Conservation (phyloP, 2,329 filamentous ascomycete genomes). For the Botryotinia convoluta region DNA sequence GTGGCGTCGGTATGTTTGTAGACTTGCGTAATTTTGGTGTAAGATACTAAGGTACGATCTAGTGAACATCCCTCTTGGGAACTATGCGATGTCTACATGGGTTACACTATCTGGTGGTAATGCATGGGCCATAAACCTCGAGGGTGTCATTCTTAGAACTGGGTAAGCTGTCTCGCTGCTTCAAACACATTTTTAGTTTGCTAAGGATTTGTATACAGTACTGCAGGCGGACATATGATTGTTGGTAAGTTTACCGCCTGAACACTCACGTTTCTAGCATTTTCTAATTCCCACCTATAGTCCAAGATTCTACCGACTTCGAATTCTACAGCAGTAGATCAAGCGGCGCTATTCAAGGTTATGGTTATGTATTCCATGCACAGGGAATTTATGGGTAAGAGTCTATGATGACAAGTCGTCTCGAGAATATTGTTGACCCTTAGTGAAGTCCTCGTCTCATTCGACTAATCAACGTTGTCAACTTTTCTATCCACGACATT, state of each 20-base stretch:
- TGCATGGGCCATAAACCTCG: constrained; percentile 50
- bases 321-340: constrained; percentile 53
- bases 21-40: neutral
- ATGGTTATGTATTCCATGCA: constrained; percentile 49
- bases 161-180: constrained; percentile 34
- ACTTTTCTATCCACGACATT: constrained; percentile 29
- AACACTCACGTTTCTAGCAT: too few species aligned
- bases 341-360: constrained; percentile 52
- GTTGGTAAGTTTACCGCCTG: constrained; percentile 31
- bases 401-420: neutral
- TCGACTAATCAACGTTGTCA: constrained; percentile 21
- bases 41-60: neutral
- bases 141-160: constrained; percentile 51
- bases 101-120: constrained; percentile 48
- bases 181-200: neutral
- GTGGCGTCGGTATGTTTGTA: constrained; percentile 37
- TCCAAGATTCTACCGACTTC: constrained; percentile 50
- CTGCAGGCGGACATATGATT: constrained; percentile 51
- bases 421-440: neutral
- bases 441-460: constrained; percentile 25
- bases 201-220: constrained; percentile 20
- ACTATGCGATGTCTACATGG: constrained; percentile 48
- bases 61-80: constrained; percentile 17
- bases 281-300: neutral
- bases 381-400: constrained; percentile 14